A percentile compares a stretch with the other conserved stretches of the same genome.
These are phyloP conservation scores for Fusarium globosum DNA, from an alignment of 2,329 filamentous ascomycete genomes.

Conservation along the genomic window DNA sequence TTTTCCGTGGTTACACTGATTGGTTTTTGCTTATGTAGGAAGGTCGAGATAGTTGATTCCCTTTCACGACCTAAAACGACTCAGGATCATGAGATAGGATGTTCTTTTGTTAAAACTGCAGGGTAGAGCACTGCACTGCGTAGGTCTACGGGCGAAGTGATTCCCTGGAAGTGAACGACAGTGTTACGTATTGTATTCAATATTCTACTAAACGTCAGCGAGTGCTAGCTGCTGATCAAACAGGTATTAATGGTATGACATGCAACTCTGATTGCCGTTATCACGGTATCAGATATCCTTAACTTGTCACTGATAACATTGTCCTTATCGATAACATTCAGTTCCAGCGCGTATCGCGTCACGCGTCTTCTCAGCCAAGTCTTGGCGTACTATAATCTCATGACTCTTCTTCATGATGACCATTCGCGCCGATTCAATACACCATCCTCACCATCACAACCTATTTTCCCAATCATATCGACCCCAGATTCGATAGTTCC, in stretches of 20 bases:
- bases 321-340: not conserved
- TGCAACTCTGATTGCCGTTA: accelerated
- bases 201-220: no score
- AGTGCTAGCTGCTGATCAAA: accelerated
- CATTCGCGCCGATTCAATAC: not conserved
- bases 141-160: not conserved
- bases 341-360: not conserved
- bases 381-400: not conserved
- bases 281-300: not conserved
- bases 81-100: not conserved
- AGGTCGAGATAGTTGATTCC: not conserved
- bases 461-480: not conserved
- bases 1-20: not conserved
- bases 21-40: no score
- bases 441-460: not conserved
- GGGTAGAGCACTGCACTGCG: not conserved
- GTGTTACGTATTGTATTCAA: not conserved
- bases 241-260: no score
- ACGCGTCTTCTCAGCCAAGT: not conserved
- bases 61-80: not conserved
- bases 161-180: not conserved
- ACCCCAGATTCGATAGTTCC: slow-evolving; percentile 2
- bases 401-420: not conserved
- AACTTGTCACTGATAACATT: not conserved
- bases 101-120: not conserved